Conservation (phyloP, 129 eudicot genomes). For the Escallonia rubra region DNA sequence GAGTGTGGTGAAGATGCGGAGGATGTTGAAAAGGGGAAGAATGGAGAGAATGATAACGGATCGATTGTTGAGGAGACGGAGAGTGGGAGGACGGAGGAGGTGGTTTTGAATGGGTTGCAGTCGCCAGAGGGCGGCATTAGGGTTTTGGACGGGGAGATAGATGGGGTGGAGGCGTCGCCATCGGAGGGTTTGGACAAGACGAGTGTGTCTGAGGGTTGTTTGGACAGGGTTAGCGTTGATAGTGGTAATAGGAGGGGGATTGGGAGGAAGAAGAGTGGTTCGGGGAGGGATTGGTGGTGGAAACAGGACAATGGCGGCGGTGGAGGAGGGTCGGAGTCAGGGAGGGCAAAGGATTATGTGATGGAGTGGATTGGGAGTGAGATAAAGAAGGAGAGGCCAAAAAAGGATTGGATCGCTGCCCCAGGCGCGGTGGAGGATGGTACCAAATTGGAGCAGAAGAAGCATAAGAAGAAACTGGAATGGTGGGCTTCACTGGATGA, state of each 20-base stretch:
- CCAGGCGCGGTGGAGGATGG: constrained; percentile 33
- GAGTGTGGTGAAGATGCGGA: constrained; percentile 49
- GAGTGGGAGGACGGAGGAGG: constrained; percentile 78
- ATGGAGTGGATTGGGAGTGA: constrained; percentile 99
- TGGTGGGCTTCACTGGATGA: constrained; percentile 63
- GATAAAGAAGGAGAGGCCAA: constrained; percentile 85
- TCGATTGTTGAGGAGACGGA: constrained; percentile 70
- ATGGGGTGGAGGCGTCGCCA: constrained; percentile 47
- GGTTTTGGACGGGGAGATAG: constrained; percentile 28
- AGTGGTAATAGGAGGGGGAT: constrained; percentile 47
- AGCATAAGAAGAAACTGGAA: constrained; percentile 58
- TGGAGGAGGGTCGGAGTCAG: constrained; percentile 59
- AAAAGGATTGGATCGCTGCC: constrained; percentile 52
- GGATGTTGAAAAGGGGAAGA: constrained; percentile 22
- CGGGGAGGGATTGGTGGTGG: constrained; percentile 98
- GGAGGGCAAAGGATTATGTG: constrained; percentile 92
- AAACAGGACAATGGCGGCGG: constrained; percentile 68
- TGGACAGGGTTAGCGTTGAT: constrained; percentile 65
- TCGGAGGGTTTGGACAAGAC: constrained; percentile 64
- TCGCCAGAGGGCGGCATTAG: constrained; percentile 58
- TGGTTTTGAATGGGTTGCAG: constrained; percentile 52
- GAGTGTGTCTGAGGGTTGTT: constrained; percentile 54
- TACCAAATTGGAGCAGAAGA: constrained; percentile 34
- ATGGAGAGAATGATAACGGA: constrained; percentile 42
- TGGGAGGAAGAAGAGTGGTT: constrained; percentile 64